Conservation (phyloP, 768 basidiomycete species). For the Russula sp. region DNA sequence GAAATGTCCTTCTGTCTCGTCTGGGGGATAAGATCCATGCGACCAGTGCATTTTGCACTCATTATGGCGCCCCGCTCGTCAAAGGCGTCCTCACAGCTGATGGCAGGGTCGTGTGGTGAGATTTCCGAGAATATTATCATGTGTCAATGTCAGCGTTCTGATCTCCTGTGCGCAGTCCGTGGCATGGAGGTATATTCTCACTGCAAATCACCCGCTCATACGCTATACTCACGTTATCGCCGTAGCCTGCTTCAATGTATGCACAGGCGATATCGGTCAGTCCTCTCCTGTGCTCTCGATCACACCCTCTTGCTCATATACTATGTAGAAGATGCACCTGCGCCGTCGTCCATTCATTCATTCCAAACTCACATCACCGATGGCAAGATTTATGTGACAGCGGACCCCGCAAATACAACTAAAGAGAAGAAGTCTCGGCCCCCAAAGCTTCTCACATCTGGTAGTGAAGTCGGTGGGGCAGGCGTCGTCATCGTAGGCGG, state of each 20-base stretch:
- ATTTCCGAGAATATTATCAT: slow-evolving; percentile 17
- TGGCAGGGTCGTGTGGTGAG: slow-evolving; percentile 76
- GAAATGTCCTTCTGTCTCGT: slow-evolving; percentile 74
- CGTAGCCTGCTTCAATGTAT: slow-evolving; percentile 82
- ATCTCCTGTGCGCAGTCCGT: slow-evolving; percentile 49
- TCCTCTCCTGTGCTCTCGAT: not conserved
- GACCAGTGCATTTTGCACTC: slow-evolving; percentile 83
- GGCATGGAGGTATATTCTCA: slow-evolving; percentile 70
- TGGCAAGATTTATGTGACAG: slow-evolving; percentile 78
- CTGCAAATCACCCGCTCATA: not conserved
- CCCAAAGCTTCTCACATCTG: slow-evolving; percentile 51
- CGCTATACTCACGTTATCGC: not conserved
- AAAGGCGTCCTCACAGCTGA: slow-evolving; percentile 79
- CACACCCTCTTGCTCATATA: slow-evolving; percentile 27
- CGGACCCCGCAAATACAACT: slow-evolving; percentile 55
- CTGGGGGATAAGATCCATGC: slow-evolving; percentile 73
- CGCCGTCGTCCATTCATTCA: slow-evolving; percentile 72
- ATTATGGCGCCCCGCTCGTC: slow-evolving; percentile 84
- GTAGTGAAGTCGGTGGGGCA: slow-evolving; percentile 48
- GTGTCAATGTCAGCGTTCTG: slow-evolving; percentile 5
- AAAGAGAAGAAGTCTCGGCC: slow-evolving; percentile 66
- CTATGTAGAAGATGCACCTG: slow-evolving; percentile 78
- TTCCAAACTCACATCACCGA: slow-evolving; percentile 65
- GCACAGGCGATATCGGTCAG: slow-evolving; percentile 77
- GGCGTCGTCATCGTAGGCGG: slow-evolving; percentile 86